Conservation (phyloP, 345 rosid species). For the Salix arbutifolia region DNA sequence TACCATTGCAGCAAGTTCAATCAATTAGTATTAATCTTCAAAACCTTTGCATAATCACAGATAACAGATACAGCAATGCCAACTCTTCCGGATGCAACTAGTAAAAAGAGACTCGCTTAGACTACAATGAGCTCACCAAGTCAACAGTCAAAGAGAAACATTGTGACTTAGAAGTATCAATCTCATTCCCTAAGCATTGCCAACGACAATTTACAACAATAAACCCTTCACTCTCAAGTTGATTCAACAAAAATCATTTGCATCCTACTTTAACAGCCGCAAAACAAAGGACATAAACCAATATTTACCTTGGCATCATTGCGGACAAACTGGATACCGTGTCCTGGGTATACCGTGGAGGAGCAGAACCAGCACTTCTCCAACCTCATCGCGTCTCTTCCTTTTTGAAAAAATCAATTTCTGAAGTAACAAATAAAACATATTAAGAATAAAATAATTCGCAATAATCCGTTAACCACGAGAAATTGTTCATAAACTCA, state of each 20-base stretch:
- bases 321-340: constrained; percentile 82
- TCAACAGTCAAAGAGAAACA: neutral
- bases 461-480: neutral
- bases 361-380: constrained; percentile 97
- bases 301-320: constrained; percentile 71
- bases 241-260: neutral
- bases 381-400: constrained; percentile 52
- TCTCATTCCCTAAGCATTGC: neutral
- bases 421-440: neutral
- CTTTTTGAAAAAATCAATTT: neutral
- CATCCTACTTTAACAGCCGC: too few relatives aligned
- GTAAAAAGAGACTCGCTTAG: neutral
- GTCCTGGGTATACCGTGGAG: constrained; percentile 83
- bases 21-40: neutral
- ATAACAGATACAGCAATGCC: neutral
- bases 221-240: neutral
- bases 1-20: neutral
- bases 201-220: too few relatives aligned
- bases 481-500: neutral
- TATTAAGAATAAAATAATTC: neutral
- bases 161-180: neutral
- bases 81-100: neutral
- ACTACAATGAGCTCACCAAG: neutral
- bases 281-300: neutral
- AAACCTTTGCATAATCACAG: neutral